Conservation (phyloP, 306 rosid genomes). For the Citrullus amarus region DNA sequence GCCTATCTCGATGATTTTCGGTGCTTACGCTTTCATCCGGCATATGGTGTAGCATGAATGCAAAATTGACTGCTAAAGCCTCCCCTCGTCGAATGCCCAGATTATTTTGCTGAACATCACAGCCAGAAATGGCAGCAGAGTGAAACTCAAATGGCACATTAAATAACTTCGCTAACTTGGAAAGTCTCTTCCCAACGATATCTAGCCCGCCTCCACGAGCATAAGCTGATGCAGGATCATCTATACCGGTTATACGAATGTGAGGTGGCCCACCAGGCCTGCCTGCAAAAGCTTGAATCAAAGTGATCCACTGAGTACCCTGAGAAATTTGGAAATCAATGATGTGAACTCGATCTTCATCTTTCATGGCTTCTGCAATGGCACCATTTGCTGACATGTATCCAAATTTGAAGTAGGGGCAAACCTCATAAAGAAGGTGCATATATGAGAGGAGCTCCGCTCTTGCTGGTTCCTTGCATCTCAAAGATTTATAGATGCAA, state of each 20-base stretch:
- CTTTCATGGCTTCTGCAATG: slow-evolving; percentile 95
- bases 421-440: slow-evolving; percentile 83
- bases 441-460: slow-evolving; percentile 66
- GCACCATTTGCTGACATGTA: slow-evolving; percentile 99
- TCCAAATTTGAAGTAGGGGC: slow-evolving; percentile 92
- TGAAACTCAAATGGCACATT: slow-evolving; percentile 85
- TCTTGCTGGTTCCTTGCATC: slow-evolving; percentile 78
- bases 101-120: slow-evolving; percentile 47
- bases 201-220: slow-evolving; percentile 86
- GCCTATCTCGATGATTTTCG: slow-evolving; percentile 66
- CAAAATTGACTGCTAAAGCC: slow-evolving; percentile 82
- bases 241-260: slow-evolving; percentile 86
- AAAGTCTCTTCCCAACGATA: slow-evolving; percentile 64
- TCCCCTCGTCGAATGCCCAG: slow-evolving; percentile 52
- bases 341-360: slow-evolving; percentile 71
- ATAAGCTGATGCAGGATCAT: slow-evolving; percentile 68
- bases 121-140: slow-evolving; percentile 63
- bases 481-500: slow-evolving; percentile 59
- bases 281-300: slow-evolving; percentile 93
- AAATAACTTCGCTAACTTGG: slow-evolving; percentile 51
- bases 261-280: slow-evolving; percentile 99
- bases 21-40: slow-evolving; percentile 94
- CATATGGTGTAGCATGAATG: slow-evolving; percentile 90
- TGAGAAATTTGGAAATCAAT: slow-evolving; percentile 88
- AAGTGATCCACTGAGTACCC: slow-evolving; percentile 91